These are phyloP conservation scores for Codiaeum variegatum DNA, from an alignment of 441 rosid species.

Conservation along the genomic window DNA sequence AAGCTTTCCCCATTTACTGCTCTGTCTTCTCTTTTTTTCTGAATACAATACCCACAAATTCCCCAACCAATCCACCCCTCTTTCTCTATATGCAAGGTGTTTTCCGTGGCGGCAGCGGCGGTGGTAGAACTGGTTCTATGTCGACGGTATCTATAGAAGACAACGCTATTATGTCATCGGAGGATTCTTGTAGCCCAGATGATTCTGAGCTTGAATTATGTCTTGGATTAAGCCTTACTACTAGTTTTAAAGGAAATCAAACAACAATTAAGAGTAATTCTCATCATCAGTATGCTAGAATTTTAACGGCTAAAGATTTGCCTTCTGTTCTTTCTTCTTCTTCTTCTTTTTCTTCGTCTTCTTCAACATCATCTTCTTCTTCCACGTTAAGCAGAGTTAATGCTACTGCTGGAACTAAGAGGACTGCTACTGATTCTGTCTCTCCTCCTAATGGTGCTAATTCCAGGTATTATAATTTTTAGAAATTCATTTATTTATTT, in stretches of 20 bases:
- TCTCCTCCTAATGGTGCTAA: constrained; percentile 37
- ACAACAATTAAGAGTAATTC: constrained; percentile 16
- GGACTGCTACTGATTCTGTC: constrained; percentile 69
- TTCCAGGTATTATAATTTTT: constrained; percentile 33
- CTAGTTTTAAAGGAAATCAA: constrained; percentile 28
- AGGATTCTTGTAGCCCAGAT: constrained; percentile 67
- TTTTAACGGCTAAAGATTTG: constrained; percentile 54
- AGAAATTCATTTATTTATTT: neutral
- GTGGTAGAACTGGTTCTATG: constrained; percentile 29
- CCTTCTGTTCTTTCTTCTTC: constrained; percentile 29
- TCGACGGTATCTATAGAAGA: constrained; percentile 67
- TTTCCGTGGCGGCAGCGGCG: constrained; percentile 3
- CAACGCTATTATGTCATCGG: constrained; percentile 53
- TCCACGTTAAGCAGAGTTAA: constrained; percentile 53
- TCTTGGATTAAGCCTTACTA: constrained; percentile 62
- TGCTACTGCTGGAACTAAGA: constrained; percentile 54
- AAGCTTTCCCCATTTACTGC: constrained; percentile 8
- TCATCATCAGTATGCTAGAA: constrained; percentile 30
- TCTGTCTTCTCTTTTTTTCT: neutral
- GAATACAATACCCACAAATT: neutral
- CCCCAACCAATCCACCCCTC: neutral
- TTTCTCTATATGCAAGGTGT: constrained; percentile 25
- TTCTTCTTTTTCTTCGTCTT: constrained; percentile 8
- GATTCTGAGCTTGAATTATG: constrained; percentile 59
- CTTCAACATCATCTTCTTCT: constrained; percentile 30